Evolutionary conservation across 2,329 filamentous ascomycete genomes (phyloP).

Genomic region (Botrytis porri): DNA sequence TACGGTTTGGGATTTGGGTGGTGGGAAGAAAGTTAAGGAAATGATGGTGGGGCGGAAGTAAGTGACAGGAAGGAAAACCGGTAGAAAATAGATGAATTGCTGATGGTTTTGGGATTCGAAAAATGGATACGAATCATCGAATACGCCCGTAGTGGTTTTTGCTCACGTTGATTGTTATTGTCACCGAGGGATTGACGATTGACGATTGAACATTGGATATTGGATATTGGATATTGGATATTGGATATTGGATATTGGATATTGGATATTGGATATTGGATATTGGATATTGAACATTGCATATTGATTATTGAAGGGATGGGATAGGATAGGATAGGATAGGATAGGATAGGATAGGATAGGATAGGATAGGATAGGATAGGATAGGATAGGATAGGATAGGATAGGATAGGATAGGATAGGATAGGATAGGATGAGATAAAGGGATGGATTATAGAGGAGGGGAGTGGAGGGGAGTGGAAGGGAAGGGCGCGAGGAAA

Average conservation of each 20-base stretch:
- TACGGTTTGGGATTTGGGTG: not conserved
- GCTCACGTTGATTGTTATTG: not conserved
- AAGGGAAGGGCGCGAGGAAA: not conserved
- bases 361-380: no score
- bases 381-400: no score
- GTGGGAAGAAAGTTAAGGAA: not conserved
- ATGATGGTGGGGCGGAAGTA: slow-evolving; percentile 15
- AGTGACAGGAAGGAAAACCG: not conserved
- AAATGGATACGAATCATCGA: not conserved
- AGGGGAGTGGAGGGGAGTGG: not conserved
- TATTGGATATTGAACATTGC: no score
- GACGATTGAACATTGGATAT: not conserved
- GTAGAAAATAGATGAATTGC: not conserved
- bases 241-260: no score
- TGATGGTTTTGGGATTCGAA: not conserved
- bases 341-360: no score
- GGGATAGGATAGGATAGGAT: no score
- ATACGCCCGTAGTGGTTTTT: not conserved
- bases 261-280: no score
- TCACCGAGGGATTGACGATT: not conserved
- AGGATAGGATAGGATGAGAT: not conserved
- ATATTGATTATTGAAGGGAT: not conserved
- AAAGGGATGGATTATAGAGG: not conserved
- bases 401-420: no score
- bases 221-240: no score